Evolutionary conservation across 495 filamentous ascomycete genomes (phyloP).

Genomic region (Aspergillus hancockii): DNA sequence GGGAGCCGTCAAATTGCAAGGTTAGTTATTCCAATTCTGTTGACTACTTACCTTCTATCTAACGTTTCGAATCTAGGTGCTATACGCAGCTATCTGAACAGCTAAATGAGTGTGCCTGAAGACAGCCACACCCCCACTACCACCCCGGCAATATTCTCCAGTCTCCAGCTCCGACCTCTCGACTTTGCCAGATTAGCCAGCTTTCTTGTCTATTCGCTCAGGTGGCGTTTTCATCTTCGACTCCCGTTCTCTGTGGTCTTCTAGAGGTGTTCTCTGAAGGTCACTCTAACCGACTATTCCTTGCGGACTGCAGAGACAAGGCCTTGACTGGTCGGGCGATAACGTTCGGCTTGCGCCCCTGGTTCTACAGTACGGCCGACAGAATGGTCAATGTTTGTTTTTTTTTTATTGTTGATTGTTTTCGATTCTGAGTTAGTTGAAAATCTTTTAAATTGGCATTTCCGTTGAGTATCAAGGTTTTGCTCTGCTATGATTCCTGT

Average conservation of each 20-base stretch:
- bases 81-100: slow-evolving; percentile 80
- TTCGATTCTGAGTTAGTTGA: slow-evolving; percentile 1
- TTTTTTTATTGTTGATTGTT: background rate
- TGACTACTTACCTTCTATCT: slow-evolving; percentile 7
- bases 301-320: background rate
- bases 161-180: background rate
- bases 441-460: slow-evolving; percentile 9
- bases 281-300: background rate
- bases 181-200: slow-evolving; percentile 20
- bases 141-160: slow-evolving; percentile 11
- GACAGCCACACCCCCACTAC: slow-evolving; percentile 2
- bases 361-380: background rate
- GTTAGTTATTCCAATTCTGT: slow-evolving; percentile 34
- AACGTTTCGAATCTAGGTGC: slow-evolving; percentile 49
- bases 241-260: background rate
- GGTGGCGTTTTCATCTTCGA: slow-evolving; percentile 19
- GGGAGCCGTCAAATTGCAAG: slow-evolving; percentile 80
- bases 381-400: background rate
- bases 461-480: slow-evolving; percentile 5
- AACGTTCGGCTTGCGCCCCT: background rate
- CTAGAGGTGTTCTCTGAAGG: slow-evolving; percentile 9
- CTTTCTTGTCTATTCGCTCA: slow-evolving; percentile 11
- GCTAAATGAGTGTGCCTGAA: slow-evolving; percentile 36
- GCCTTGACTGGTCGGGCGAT: background rate
- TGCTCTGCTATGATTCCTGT: slow-evolving; percentile 11